A percentile compares a stretch with the other conserved stretches of the same genome.
These are phyloP conservation scores for Vaccinium darrowii DNA, from an alignment of 148 eudicot species.

Conservation along the genomic window DNA sequence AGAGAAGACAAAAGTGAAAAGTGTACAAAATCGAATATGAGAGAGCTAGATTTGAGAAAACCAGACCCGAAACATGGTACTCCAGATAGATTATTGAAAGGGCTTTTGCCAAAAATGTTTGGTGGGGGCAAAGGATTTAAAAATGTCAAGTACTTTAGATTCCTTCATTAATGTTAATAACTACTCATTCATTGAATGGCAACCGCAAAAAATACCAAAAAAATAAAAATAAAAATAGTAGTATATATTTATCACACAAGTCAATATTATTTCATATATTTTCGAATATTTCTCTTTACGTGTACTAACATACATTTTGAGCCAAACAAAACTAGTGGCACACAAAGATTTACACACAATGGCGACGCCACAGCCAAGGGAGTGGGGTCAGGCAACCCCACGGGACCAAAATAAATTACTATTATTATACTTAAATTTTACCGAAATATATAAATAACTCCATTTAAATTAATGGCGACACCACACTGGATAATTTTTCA, in stretches of 20 bases:
- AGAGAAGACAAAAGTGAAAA: neutral
- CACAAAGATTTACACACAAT: neutral
- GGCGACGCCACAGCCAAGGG: no score
- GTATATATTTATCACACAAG: neutral
- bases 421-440: no score
- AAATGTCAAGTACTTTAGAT: neutral
- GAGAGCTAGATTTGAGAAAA: neutral
- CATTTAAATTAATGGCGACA: no score
- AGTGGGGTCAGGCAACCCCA: no score
- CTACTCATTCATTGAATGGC: neutral
- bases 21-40: neutral
- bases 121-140: neutral
- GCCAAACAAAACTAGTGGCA: neutral
- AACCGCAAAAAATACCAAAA: no score
- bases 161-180: neutral
- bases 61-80: slow-evolving; percentile 4
- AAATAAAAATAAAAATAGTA: no score
- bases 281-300: neutral
- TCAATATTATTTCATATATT: neutral
- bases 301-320: neutral
- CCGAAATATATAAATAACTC: no score
- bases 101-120: neutral
- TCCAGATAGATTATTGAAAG: neutral
- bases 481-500: no score
- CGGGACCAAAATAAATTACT: no score